Conservation (phyloP, 1,139 yeast species). For the Kurtzmaniella quercitrusa region DNA sequence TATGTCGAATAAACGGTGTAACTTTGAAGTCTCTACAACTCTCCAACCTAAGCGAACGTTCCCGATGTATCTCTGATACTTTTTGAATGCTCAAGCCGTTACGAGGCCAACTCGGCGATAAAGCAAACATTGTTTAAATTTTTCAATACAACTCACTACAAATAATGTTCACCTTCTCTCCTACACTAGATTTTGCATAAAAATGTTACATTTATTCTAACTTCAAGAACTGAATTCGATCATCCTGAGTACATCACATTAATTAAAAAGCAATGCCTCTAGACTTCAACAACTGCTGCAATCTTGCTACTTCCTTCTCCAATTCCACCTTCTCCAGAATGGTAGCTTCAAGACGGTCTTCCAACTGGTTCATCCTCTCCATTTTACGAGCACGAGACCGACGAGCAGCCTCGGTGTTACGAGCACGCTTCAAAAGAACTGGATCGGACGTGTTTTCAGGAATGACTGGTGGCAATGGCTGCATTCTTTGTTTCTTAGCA, state of each 20-base stretch:
- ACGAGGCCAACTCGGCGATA: no score
- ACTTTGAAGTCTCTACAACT: no score
- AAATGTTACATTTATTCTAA: neutral
- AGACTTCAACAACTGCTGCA: conserved; percentile 41
- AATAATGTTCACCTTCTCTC: no score
- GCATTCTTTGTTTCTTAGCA: conserved; percentile 58
- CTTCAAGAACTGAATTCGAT: neutral
- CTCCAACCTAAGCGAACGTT: no score
- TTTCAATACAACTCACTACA: no score
- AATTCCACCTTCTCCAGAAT: conserved; percentile 50
- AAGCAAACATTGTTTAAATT: no score
- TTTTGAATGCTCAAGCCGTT: no score
- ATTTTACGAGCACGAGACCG: conserved; percentile 91
- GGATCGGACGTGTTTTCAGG: conserved; percentile 57
- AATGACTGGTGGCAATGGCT: conserved; percentile 62
- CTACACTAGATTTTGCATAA: neutral
- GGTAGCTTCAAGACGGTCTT: conserved; percentile 66
- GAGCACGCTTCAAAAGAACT: conserved; percentile 77
- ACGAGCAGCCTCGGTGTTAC: conserved; percentile 96
- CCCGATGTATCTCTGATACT: no score
- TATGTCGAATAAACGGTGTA: no score
- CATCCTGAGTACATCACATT: neutral
- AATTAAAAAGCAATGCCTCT: conserved; percentile 21
- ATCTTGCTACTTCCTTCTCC: conserved; percentile 55
- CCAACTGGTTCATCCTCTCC: conserved; percentile 83